Base-by-base conservation (phyloP, 179 eudicot genomes). In the Silene vulgaris region DNA sequence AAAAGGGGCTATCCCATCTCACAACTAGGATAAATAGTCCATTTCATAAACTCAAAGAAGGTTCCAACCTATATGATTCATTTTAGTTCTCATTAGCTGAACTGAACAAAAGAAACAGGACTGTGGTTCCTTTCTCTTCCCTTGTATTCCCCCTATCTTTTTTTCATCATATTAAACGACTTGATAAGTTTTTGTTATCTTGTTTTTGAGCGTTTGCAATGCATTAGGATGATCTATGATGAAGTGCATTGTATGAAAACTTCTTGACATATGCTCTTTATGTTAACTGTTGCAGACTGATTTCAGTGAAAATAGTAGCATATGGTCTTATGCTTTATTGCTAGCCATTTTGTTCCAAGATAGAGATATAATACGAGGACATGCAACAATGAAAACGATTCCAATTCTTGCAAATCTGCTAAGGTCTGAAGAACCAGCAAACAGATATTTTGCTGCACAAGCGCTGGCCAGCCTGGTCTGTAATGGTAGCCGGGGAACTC, bases 401-500 rank as follows among this genome's bases (percentile, higher is more conserved):
- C 94, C 97, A 14, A 89, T 87, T 43, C 94, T 96, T 70, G 88
- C 95, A 26, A 93, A 86, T 84, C 73, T 96, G 74, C 79, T 96
- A 85, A 91, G 86, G 85, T 89, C 96, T 37, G 99, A 96, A 73
- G 97, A 89, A 67, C 76, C 88, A 12, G 89, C 92, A 71, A 86
- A 85, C 84, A 90, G 92, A 85, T 96, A 93, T 82, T 96, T 90
- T 85, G 96, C 98, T 20, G 99, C 99, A 64, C 99, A 96, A 84
- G 97, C 89, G 65, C 76, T 91, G 80, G 90, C 97, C 77, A 96
- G 99, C 79, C 88, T 93, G 20, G 97, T 91, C 70, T 93, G 98
- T 77, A 87, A 96, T 80, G 98, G 99, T 66, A 96, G 99, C 88
- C 86, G 97, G 75, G 99, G 99, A 66, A 96, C 98, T 75, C 93